These are phyloP conservation scores for Monosporozyma yasuniensis DNA, from an alignment of 805 yeast genomes.

Conservation along the genomic window DNA sequence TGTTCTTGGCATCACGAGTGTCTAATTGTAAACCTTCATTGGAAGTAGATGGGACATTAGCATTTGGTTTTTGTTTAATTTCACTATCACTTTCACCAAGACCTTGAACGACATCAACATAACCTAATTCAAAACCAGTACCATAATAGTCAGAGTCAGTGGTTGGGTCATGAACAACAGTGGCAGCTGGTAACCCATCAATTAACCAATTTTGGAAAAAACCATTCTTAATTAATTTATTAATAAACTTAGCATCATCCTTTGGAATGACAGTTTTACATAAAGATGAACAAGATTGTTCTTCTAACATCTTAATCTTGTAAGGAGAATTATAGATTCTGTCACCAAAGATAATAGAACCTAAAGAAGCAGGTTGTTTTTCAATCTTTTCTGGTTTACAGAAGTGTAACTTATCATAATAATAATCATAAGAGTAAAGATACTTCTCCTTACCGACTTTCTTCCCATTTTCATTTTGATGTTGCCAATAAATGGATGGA, in stretches of 20 bases:
- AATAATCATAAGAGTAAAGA: constrained; percentile 72
- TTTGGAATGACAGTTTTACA: constrained; percentile 55
- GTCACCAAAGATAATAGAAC: constrained; percentile 91
- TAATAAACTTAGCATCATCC: constrained; percentile 65
- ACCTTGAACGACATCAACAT: constrained; percentile 40
- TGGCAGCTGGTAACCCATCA: constrained; percentile 93
- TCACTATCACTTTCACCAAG: constrained; percentile 1
- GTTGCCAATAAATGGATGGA: constrained; percentile 49
- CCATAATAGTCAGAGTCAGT: constrained; percentile 61
- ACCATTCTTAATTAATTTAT: constrained; percentile 69
- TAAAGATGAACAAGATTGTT: constrained; percentile 55
- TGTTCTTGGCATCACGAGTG: constrained; percentile 12
- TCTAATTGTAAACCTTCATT: constrained; percentile 12
- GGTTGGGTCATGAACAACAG: constrained; percentile 44
- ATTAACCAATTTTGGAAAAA: constrained; percentile 87
- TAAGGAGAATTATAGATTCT: constrained; percentile 91
- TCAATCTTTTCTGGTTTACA: constrained; percentile 52
- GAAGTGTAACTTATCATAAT: constrained; percentile 73
- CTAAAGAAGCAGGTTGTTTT: constrained; percentile 81
- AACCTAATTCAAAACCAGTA: constrained; percentile 75
- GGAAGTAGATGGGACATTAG: constrained; percentile 5
- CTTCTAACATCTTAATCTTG: constrained; percentile 65
- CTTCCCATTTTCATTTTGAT: constrained; percentile 31
- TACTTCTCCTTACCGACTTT: constrained; percentile 40
- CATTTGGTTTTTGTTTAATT: neutral